phyloP scores from a whole-genome alignment of 805 yeast species.

The Myxozyma kluyveri region DNA sequence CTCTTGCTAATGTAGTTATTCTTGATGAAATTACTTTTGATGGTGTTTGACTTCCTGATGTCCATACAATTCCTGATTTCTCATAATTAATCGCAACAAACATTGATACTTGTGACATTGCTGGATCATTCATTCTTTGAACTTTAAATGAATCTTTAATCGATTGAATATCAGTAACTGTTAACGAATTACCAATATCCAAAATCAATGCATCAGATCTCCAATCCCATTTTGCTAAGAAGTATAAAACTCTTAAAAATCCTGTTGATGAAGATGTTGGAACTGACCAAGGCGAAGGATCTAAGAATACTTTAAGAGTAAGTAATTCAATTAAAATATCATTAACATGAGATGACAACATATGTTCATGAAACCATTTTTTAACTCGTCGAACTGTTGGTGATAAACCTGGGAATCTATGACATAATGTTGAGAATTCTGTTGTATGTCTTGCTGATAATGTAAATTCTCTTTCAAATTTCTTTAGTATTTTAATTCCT shows the following conservation, averaged over 20 bases:
- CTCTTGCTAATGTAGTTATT: conserved; percentile 80
- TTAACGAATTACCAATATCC: conserved; percentile 53
- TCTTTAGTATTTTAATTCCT: conserved; percentile 33
- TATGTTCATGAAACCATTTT: conserved; percentile 83
- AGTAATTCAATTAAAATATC: conserved; percentile 82
- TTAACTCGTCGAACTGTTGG: conserved; percentile 83
- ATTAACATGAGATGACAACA: conserved; percentile 63
- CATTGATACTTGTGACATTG: conserved; percentile 71
- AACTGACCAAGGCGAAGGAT: conserved; percentile 76
- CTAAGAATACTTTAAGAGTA: conserved; percentile 80
- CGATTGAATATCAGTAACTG: conserved; percentile 27
- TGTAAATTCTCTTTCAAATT: conserved; percentile 14
- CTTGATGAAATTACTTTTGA: conserved; percentile 79
- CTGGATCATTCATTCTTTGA: conserved; percentile 75
- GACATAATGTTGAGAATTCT: conserved; percentile 66
- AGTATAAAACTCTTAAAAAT: conserved; percentile 67
- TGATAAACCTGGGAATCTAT: conserved; percentile 68
- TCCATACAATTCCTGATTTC: conserved; percentile 83
- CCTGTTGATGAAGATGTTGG: conserved; percentile 83
- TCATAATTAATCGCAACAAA: conserved; percentile 83
- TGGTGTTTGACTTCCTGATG: conserved; percentile 48
- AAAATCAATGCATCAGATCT: conserved; percentile 77
- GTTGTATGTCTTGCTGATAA: conserved; percentile 58
- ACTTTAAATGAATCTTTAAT: conserved; percentile 58
- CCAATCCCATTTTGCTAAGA: conserved; percentile 90